A percentile compares a stretch with the other conserved stretches of the same genome.
phyloP scores from a whole-genome alignment of 169 alveolate genomes.

The Cryptosporidium sp. region DNA sequence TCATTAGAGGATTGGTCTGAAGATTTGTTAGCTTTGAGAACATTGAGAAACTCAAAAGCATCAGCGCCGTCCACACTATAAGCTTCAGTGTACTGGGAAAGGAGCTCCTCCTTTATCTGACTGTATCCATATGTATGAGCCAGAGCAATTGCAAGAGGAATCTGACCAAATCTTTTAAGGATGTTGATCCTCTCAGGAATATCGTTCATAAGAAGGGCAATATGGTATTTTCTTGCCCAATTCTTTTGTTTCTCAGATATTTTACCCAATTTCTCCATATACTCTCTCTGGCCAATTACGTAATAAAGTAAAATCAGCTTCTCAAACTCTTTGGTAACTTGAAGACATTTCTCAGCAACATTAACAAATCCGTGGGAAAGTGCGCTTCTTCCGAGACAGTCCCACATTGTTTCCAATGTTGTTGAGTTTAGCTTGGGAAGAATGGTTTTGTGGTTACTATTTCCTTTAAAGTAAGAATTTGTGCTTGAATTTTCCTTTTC shows the following conservation, averaged over 20 bases:
- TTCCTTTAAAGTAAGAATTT: background rate
- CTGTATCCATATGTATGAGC: conserved; percentile 67
- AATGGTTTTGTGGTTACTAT: conserved; percentile 39
- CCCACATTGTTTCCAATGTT: conserved; percentile 64
- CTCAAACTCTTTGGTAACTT: conserved; percentile 59
- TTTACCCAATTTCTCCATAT: conserved; percentile 46
- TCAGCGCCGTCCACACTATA: conserved; percentile 69
- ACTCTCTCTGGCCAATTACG: conserved; percentile 65
- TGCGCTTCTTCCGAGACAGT: conserved; percentile 61
- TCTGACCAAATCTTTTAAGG: conserved; percentile 26
- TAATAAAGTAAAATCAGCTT: conserved; percentile 51
- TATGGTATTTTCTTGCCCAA: conserved; percentile 64
- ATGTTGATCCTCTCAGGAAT: conserved; percentile 63
- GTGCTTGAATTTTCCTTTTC: conserved; percentile 41
- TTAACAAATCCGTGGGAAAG: conserved; percentile 56
- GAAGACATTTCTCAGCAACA: conserved; percentile 73
- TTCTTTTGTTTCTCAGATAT: conserved; percentile 66
- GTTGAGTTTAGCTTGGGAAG: conserved; percentile 41
- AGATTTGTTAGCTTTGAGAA: background rate
- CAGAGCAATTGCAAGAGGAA: conserved; percentile 66
- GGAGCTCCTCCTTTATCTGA: conserved; percentile 50
- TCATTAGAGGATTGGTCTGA: background rate
- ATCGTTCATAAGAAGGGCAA: conserved; percentile 40
- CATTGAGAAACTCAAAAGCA: conserved; percentile 44
- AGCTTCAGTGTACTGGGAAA: conserved; percentile 50